Conservation (phyloP, 257 asterid species). For the Solanum virginianum region DNA sequence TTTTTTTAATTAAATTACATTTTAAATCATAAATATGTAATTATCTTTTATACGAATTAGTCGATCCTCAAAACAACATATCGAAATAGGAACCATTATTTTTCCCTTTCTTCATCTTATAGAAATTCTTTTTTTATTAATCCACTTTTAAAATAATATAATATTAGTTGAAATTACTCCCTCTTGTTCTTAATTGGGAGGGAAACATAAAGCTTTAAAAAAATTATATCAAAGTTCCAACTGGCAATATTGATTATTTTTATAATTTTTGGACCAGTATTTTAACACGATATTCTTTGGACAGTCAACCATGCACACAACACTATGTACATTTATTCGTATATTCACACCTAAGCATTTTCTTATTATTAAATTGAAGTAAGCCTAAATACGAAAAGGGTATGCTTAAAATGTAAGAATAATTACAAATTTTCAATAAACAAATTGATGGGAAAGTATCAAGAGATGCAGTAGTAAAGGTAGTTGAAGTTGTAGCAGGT, state of each 20-base stretch:
- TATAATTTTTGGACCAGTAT: background rate
- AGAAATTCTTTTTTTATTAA: no score
- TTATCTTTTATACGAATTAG: background rate
- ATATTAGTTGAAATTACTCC: no score
- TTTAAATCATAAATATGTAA: no score
- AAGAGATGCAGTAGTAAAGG: no score
- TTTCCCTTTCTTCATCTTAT: no score
- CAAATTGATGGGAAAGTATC: background rate
- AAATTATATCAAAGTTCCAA: no score
- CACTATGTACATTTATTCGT: background rate
- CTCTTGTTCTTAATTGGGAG: background rate
- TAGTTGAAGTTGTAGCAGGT: no score
- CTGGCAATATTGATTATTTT: background rate
- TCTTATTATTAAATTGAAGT: background rate
- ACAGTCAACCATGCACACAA: background rate
- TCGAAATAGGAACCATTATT: no score
- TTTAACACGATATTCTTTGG: background rate
- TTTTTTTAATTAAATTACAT: background rate
- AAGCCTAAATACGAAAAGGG: background rate
- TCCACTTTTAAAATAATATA: no score
- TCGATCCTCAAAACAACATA: fast-evolving
- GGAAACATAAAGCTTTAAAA: background rate
- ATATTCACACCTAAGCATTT: background rate
- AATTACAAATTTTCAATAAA: background rate
- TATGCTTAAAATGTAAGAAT: background rate